phyloP scores from a whole-genome alignment of 805 yeast genomes.

The Starmerella ratchasimensis region DNA sequence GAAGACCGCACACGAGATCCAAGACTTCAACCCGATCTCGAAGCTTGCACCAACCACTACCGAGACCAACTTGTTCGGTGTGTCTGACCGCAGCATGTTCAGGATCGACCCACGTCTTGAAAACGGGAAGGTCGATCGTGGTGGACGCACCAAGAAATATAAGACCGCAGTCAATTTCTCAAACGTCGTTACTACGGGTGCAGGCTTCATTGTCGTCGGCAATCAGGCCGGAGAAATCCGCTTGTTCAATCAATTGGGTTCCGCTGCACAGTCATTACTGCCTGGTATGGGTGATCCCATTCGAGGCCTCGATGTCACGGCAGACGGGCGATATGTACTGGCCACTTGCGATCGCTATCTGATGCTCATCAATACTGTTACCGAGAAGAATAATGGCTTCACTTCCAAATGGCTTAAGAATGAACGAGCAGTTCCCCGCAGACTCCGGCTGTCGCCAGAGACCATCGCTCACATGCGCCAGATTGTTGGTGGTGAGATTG shows the following conservation, averaged over 20 bases:
- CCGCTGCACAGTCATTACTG: constrained; percentile 59
- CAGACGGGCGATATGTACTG: constrained; percentile 68
- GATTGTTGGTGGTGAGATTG: constrained; percentile 36
- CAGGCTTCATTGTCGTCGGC: constrained; percentile 66
- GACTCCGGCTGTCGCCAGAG: constrained; percentile 55
- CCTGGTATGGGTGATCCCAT: constrained; percentile 76
- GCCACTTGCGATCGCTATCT: constrained; percentile 68
- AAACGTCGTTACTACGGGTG: constrained; percentile 54
- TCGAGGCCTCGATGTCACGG: constrained; percentile 52
- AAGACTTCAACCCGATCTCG: constrained; percentile 49
- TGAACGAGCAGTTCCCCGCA: constrained; percentile 53
- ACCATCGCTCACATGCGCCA: constrained; percentile 50
- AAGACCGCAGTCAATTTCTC: constrained; percentile 41
- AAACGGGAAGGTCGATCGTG: constrained; percentile 42
- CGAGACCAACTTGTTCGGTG: constrained; percentile 63
- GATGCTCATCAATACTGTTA: constrained; percentile 51
- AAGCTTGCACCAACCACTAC: constrained; percentile 61
- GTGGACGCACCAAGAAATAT: constrained; percentile 37
- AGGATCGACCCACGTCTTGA: constrained; percentile 65
- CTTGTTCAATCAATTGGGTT: constrained; percentile 58
- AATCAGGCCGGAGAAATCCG: constrained; percentile 63
- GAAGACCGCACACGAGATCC: constrained; percentile 32
- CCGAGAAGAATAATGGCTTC: constrained; percentile 59
- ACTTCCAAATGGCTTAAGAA: constrained; percentile 48
- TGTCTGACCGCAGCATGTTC: constrained; percentile 52